phyloP scores from a whole-genome alignment of 2,329 filamentous ascomycete species.

The Tolypocladium inflatum region DNA sequence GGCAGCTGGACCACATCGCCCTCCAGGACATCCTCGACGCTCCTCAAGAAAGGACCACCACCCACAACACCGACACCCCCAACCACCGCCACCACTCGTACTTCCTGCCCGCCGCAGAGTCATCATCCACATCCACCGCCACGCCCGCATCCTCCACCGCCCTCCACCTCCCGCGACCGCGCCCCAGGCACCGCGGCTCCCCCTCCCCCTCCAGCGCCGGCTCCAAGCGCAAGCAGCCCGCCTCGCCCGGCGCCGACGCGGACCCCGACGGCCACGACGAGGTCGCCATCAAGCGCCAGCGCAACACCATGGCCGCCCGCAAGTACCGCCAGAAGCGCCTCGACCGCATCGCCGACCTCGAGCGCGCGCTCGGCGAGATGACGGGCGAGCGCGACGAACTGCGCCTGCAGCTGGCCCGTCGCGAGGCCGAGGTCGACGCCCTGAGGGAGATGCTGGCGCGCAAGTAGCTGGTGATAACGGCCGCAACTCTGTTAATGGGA shows the following conservation, averaged over 20 bases:
- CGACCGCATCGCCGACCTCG: constrained; percentile 54
- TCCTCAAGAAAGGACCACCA: neutral
- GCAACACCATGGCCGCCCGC: constrained; percentile 62
- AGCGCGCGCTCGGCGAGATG: constrained; percentile 47
- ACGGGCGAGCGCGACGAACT: constrained; percentile 54
- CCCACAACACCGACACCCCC: neutral
- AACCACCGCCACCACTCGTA: neutral
- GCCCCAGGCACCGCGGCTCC: constrained; percentile 1
- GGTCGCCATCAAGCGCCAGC: constrained; percentile 46
- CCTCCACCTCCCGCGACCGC: neutral
- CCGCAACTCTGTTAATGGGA: neutral
- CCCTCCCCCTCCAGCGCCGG: constrained; percentile 4
- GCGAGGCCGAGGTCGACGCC: constrained; percentile 56
- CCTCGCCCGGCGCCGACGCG: constrained; percentile 1
- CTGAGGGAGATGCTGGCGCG: constrained; percentile 39
- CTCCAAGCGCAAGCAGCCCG: constrained; percentile 9
- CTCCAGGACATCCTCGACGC: neutral
- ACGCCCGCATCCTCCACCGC: neutral
- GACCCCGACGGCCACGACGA: constrained; percentile 12
- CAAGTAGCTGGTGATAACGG: constrained; percentile 12
- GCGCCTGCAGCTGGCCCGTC: constrained; percentile 50
- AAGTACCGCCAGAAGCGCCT: constrained; percentile 63
- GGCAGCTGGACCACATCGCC: neutral
- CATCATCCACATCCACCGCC: neutral
- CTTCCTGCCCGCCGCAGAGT: neutral